These are phyloP conservation scores for Herpetomonas tarakana DNA, from an alignment of 208 protist species.

Conservation along the genomic window DNA sequence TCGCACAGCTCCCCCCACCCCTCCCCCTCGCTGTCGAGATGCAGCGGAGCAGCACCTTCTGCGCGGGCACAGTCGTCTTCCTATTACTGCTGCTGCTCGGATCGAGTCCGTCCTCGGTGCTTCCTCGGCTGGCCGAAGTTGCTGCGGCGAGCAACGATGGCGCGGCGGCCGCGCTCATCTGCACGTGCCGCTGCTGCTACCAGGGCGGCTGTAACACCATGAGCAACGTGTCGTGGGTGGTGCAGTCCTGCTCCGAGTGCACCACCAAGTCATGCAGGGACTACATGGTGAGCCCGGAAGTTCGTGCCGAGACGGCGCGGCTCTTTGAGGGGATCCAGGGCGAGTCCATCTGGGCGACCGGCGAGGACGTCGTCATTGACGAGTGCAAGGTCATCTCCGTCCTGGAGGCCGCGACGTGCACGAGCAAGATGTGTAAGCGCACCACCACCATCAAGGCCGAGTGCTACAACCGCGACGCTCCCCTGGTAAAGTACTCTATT, in stretches of 20 bases:
- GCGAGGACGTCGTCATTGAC: slow-evolving; percentile 26
- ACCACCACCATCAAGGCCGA: slow-evolving; percentile 73
- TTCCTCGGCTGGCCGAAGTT: no score
- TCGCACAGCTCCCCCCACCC: no score
- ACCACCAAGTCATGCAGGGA: slow-evolving; percentile 53
- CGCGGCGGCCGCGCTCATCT: no score
- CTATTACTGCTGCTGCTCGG: no score
- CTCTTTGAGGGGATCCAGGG: slow-evolving; percentile 63
- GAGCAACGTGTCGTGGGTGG: slow-evolving; percentile 46
- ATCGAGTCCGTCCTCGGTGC: no score
- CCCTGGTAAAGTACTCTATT: slow-evolving; percentile 66
- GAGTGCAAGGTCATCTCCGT: slow-evolving; percentile 75
- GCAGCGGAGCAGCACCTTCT: no score
- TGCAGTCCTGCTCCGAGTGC: slow-evolving; percentile 45
- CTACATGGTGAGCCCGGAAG: slow-evolving; percentile 46
- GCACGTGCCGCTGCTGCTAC: slow-evolving; percentile 80
- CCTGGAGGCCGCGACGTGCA: slow-evolving; percentile 62
- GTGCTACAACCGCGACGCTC: slow-evolving; percentile 70
- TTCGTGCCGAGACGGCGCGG: slow-evolving; percentile 57
- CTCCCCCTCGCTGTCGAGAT: no score
- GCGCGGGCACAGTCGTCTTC: no score
- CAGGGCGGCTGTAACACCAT: slow-evolving; percentile 59
- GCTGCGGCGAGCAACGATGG: no score
- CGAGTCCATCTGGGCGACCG: slow-evolving; percentile 18
- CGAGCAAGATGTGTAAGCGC: slow-evolving; percentile 45